Evolutionary conservation across 495 filamentous ascomycete genomes (phyloP).

Genomic region (Hypoxylon crocopeplum): DNA sequence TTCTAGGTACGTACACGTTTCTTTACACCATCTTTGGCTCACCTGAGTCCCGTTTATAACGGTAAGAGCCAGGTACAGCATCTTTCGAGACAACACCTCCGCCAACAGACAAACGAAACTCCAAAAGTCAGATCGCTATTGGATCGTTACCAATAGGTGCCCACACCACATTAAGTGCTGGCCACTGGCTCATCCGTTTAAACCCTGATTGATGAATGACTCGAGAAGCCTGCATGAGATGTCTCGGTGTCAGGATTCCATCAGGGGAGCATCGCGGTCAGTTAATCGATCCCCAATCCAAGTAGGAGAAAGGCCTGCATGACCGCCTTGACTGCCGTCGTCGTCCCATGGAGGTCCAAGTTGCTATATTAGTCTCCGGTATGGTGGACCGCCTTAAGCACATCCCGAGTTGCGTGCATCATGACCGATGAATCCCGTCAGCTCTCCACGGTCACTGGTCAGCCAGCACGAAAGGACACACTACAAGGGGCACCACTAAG

Average conservation of each 20-base stretch:
- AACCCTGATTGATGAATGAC: slow-evolving; percentile 20
- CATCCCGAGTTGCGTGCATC: slow-evolving; percentile 26
- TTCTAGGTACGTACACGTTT: too few species aligned
- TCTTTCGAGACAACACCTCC: neutral
- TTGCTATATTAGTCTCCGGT: neutral
- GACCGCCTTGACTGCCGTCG: slow-evolving; percentile 22
- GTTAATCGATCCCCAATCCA: slow-evolving; percentile 22
- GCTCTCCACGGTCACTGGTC: neutral
- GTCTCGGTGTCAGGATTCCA: slow-evolving; percentile 37
- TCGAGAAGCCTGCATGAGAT: slow-evolving; percentile 34
- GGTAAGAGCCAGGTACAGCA: too few species aligned
- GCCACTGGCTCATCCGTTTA: slow-evolving; percentile 4
- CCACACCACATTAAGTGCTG: slow-evolving; percentile 7
- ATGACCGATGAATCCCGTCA: slow-evolving; percentile 23
- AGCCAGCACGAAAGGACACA: neutral
- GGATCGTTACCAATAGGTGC: slow-evolving; percentile 16
- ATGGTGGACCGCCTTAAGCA: slow-evolving; percentile 10
- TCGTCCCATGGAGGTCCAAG: neutral
- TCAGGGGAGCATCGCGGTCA: slow-evolving; percentile 26
- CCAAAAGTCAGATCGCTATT: slow-evolving; percentile 26
- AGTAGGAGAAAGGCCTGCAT: slow-evolving; percentile 24
- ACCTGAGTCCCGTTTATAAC: too few species aligned
- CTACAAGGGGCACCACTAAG: slow-evolving; percentile 4
- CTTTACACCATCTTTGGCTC: too few species aligned
- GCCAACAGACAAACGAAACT: neutral